phyloP scores from a whole-genome alignment of 495 filamentous ascomycete species.

The Hypomontagnella submonticulosa region DNA sequence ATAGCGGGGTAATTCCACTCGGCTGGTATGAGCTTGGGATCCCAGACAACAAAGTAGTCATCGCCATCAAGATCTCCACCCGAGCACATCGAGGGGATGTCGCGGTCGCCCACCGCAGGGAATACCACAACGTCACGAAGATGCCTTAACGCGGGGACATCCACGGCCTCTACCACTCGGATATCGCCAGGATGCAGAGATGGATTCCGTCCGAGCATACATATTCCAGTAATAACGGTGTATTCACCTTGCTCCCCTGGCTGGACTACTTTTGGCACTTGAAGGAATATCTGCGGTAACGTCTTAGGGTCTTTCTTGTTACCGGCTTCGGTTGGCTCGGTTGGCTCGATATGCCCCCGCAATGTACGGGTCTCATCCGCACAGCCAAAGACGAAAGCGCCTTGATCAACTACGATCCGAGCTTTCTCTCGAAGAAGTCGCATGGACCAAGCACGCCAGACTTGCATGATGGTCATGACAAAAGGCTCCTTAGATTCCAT shows the following conservation, averaged over 20 bases:
- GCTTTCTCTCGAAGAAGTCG: constrained; percentile 94
- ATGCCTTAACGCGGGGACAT: constrained; percentile 76
- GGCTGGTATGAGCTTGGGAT: constrained; percentile 74
- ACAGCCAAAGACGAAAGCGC: constrained; percentile 89
- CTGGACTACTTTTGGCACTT: constrained; percentile 65
- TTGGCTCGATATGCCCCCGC: constrained; percentile 69
- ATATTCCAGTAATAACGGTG: constrained; percentile 78
- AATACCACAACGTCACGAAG: constrained; percentile 88
- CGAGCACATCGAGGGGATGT: constrained; percentile 92
- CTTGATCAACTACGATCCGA: constrained; percentile 79
- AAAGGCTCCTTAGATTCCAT: constrained; percentile 82
- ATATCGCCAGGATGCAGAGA: constrained; percentile 95
- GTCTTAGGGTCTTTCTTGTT: constrained; percentile 53
- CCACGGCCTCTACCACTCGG: constrained; percentile 85
- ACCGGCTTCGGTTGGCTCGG: constrained; percentile 39
- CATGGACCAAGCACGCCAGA: constrained; percentile 86
- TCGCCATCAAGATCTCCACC: constrained; percentile 97
- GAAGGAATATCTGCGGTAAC: constrained; percentile 90
- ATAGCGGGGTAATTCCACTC: constrained; percentile 80
- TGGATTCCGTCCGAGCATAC: constrained; percentile 89
- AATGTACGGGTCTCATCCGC: constrained; percentile 84
- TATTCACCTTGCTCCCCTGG: constrained; percentile 62
- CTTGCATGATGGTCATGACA: constrained; percentile 73
- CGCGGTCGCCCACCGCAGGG: constrained; percentile 83
- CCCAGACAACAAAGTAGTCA: constrained; percentile 96